These are phyloP conservation scores for Neoscytalidium dimidiatum DNA, from an alignment of 2,329 filamentous ascomycete species.

Conservation along the genomic window DNA sequence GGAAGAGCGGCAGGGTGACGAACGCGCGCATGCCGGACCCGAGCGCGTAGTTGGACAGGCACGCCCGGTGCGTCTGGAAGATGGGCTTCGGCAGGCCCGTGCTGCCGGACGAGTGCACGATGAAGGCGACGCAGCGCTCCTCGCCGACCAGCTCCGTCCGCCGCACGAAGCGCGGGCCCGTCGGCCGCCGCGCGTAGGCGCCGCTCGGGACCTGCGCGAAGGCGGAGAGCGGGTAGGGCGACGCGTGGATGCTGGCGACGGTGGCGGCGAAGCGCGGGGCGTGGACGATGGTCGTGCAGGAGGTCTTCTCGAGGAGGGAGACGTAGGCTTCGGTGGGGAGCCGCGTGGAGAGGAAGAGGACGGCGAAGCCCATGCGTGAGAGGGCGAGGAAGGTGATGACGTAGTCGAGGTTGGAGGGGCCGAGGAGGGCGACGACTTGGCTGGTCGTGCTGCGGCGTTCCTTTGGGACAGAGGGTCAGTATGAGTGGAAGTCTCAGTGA, in stretches of 20 bases:
- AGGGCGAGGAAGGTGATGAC: constrained; percentile 57
- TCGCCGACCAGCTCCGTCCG: constrained; percentile 23
- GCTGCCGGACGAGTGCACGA: constrained; percentile 57
- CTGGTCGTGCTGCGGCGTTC: constrained; percentile 1
- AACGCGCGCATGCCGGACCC: constrained; percentile 15
- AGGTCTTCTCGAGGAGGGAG: constrained; percentile 41
- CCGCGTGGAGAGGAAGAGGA: constrained; percentile 57
- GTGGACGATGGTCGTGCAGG: constrained; percentile 27
- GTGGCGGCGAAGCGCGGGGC: background rate
- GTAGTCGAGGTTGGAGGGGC: constrained; percentile 57
- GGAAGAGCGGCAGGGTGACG: constrained; percentile 22
- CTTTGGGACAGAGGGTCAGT: background rate
- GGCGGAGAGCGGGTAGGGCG: background rate
- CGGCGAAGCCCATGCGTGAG: constrained; percentile 57
- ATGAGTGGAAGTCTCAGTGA: background rate
- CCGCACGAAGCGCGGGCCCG: background rate
- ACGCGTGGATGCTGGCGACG: constrained; percentile 2
- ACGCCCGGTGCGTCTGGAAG: constrained; percentile 56
- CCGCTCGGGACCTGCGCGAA: background rate
- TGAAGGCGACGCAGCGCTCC: constrained; percentile 29
- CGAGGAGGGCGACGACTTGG: constrained; percentile 50
- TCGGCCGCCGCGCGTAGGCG: background rate
- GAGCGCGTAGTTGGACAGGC: constrained; percentile 35
- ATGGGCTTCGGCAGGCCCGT: constrained; percentile 67
- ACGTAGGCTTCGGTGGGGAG: constrained; percentile 53